Evolutionary conservation across 2,329 filamentous ascomycete genomes (phyloP), one percentile per base, ranked within the genome.

Genomic region (Dothideomycetes sp.): DNA sequence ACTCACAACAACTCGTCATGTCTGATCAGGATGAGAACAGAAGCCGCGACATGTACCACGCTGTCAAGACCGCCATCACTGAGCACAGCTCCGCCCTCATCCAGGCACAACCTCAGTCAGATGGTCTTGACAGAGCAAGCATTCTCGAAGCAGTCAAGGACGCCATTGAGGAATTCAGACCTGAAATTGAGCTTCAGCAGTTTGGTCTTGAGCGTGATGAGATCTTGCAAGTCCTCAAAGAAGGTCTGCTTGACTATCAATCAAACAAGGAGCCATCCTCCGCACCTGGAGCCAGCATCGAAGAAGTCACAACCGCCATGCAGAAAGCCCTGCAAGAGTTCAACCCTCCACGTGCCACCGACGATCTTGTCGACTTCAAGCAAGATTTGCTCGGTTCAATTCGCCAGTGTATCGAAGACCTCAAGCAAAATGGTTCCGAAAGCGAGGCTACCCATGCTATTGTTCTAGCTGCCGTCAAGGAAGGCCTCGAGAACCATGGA

Each of bases 101-200:
- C 22, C 47, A 45, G 29, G 37, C 45, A 16, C 50, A 52, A 29
- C 45, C 46, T 5, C 48, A 52, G 23, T 29, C 43, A 18, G 52
- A 51, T 3, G 49, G 59, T 68, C 37, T 64, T 61, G 33, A 67
- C 63, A 25, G 64, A 63, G 85, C 94, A 34, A 85, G 93, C 44
- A 84, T 96, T 24, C 74, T 96, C 2, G 74, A 83, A 19, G 87
- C 88, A 3, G 83, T 96, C 11, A 80, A 80, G 51, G 87, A 94
- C 51, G 89, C 88, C 1, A 94, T 87, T 78, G 89, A 95, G 56
- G 84, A 80, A 40, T 94, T 94, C 64, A 94, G 94, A 62, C 89
- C 89, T 1, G 86, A 95, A 52, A 86, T 94, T 36, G 82, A 94
- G 51, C 73, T 94, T 4, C 82, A 94, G 52, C 86, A 94, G 53